These are phyloP conservation scores for Lactarius trivialis DNA, from an alignment of 768 basidiomycete genomes.

Conservation along the genomic window DNA sequence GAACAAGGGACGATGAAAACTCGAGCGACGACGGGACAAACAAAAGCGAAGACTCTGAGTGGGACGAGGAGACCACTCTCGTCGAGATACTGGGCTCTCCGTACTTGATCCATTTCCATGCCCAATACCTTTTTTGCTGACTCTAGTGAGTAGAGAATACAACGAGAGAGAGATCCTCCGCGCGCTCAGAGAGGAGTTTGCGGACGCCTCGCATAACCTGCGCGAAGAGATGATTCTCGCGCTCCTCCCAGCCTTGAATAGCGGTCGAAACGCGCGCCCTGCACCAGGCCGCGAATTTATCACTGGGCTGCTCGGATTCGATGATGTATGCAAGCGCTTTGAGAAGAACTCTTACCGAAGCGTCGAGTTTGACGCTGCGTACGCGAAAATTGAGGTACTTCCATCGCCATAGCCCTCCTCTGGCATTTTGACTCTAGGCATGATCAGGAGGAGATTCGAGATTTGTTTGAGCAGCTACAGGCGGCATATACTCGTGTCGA, in stretches of 20 bases:
- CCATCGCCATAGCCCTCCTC: background rate
- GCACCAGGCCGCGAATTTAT: slow-evolving; percentile 10
- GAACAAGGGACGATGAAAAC: background rate
- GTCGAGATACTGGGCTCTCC: slow-evolving; percentile 8
- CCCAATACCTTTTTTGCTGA: background rate
- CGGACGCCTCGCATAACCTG: slow-evolving; percentile 3
- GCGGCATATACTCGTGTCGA: slow-evolving; percentile 3
- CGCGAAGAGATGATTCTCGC: background rate
- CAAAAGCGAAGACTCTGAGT: slow-evolving; percentile 1
- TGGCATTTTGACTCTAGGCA: background rate
- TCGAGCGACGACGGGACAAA: background rate
- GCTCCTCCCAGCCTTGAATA: slow-evolving; percentile 1
- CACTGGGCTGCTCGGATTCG: slow-evolving; percentile 12
- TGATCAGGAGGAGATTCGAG: background rate
- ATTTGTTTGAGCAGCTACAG: slow-evolving; percentile 6
- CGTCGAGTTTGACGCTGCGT: background rate
- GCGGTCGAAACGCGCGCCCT: background rate
- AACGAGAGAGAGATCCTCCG: background rate
- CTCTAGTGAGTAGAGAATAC: background rate
- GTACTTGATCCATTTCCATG: background rate
- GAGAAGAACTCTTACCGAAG: slow-evolving; percentile 1
- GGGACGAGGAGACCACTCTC: slow-evolving; percentile 11
- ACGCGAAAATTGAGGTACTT: slow-evolving; percentile 14
- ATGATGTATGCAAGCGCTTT: slow-evolving; percentile 16
- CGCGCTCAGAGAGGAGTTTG: slow-evolving; percentile 6